Conservation (phyloP, 352 stramenopile genomes). For the Phytophthora multivora region DNA sequence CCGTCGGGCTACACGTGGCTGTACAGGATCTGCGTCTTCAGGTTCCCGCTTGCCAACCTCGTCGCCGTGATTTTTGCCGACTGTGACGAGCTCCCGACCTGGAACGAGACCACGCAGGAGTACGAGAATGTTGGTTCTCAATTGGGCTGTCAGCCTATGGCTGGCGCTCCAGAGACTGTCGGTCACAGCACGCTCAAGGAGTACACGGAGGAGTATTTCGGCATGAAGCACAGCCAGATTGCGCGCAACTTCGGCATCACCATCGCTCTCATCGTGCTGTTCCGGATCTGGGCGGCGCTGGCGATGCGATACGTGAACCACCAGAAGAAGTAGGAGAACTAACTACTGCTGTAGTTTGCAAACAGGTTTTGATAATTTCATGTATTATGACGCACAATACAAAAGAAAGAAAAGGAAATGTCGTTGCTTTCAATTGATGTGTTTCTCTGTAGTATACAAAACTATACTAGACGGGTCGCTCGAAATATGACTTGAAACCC, state of each 20-base stretch:
- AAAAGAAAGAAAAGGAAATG: too few relatives aligned
- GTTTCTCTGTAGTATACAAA: too few relatives aligned
- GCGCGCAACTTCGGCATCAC: slow-evolving; percentile 18
- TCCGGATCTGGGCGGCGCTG: neutral
- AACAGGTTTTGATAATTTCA: too few relatives aligned
- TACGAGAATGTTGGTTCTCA: slow-evolving; percentile 15
- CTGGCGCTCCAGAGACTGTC: slow-evolving; percentile 1
- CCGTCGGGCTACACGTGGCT: slow-evolving; percentile 24
- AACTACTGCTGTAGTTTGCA: neutral
- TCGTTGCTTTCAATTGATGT: too few relatives aligned
- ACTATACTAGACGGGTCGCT: too few relatives aligned
- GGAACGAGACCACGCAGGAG: slow-evolving; percentile 7
- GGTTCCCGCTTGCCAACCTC: slow-evolving; percentile 23
- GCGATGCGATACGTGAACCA: slow-evolving; percentile 1
- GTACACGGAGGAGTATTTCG: slow-evolving; percentile 10
- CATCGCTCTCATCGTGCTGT: slow-evolving; percentile 4
- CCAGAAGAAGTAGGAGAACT: slow-evolving; percentile 3
- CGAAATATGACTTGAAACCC: too few relatives aligned
- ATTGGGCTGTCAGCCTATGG: slow-evolving; percentile 15
- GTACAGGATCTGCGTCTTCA: slow-evolving; percentile 21
- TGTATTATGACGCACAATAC: too few relatives aligned
- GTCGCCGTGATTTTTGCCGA: slow-evolving; percentile 18
- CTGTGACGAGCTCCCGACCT: neutral
- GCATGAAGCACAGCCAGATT: slow-evolving; percentile 13
- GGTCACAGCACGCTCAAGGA: slow-evolving; percentile 8